A percentile compares a stretch with the other conserved stretches of the same genome.
These are phyloP conservation scores for Anthracocystis setariae DNA, from an alignment of 1,284 basidiomycete species.

Conservation along the genomic window DNA sequence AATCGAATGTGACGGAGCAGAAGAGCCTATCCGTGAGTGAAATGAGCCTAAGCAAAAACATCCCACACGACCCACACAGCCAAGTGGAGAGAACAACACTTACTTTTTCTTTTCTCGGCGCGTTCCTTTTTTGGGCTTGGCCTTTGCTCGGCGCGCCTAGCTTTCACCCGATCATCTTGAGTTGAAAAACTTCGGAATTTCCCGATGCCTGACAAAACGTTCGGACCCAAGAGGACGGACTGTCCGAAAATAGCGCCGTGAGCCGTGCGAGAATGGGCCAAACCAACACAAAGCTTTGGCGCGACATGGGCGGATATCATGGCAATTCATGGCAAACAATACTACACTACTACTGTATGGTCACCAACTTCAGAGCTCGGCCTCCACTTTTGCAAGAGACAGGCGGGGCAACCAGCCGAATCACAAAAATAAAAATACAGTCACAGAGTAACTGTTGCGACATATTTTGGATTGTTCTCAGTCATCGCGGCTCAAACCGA, in stretches of 20 bases:
- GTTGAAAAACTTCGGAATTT: too few relatives aligned
- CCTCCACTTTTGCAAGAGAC: neutral
- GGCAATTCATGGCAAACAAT: too few relatives aligned
- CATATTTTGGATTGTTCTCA: too few relatives aligned
- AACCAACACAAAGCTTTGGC: neutral
- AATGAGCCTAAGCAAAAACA: neutral
- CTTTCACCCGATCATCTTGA: too few relatives aligned
- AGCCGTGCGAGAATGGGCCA: conserved; percentile 14
- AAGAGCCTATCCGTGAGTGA: neutral
- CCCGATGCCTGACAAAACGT: conserved; percentile 2
- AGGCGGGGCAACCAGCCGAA: neutral
- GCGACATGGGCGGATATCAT: conserved; percentile 16
- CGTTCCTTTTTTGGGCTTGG: too few relatives aligned
- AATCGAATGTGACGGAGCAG: too few relatives aligned
- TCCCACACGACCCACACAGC: too few relatives aligned
- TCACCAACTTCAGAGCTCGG: neutral
- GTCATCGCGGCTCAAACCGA: neutral
- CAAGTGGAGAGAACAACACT: conserved; percentile 37
- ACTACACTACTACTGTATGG: too few relatives aligned
- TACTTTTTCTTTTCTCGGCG: too few relatives aligned
- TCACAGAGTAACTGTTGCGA: neutral
- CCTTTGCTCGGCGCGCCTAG: too few relatives aligned
- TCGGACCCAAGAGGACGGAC: conserved; percentile 2
- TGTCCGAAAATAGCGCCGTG: neutral
- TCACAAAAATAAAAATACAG: too few relatives aligned